Conservation (phyloP, 148 eudicot species). For the Pouteria glomerata region DNA sequence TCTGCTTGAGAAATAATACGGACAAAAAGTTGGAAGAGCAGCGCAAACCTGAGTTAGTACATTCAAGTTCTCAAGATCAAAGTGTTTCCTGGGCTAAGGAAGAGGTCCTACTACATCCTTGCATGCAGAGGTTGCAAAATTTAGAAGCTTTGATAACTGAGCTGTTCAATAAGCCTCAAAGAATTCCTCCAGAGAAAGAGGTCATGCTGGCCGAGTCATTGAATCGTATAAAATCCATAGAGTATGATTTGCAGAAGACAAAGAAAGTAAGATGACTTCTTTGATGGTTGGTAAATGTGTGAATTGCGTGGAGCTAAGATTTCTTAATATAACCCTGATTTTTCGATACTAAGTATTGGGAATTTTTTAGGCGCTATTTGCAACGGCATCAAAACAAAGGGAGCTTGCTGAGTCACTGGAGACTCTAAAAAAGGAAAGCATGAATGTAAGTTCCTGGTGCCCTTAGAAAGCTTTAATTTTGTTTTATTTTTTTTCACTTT, state of each 20-base stretch:
- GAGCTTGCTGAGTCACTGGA: constrained; percentile 90
- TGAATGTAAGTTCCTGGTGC: constrained; percentile 46
- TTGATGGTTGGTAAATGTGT: not conserved
- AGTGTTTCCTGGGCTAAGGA: constrained; percentile 19
- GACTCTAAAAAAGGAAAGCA: constrained; percentile 50
- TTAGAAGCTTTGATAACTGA: constrained; percentile 66
- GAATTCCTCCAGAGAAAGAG: constrained; percentile 84
- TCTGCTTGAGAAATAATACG: constrained; percentile 27
- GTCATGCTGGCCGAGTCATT: constrained; percentile 68
- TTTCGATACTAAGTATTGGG: not conserved
- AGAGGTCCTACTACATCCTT: constrained; percentile 54
- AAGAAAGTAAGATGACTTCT: constrained; percentile 50
- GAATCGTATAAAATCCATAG: constrained; percentile 78
- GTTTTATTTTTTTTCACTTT: not conserved
- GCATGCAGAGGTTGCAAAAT: constrained; percentile 70
- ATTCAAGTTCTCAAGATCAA: constrained; percentile 31
- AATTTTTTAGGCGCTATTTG: constrained; percentile 54
- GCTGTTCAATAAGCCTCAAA: constrained; percentile 64
- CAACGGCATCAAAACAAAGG: constrained; percentile 84
- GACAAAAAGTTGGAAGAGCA: constrained; percentile 25
- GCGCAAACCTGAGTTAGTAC: constrained; percentile 21
- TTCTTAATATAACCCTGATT: not conserved
- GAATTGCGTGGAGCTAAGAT: not conserved
- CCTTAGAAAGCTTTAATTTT: not conserved
- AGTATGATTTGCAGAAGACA: constrained; percentile 90